Conservation (phyloP, 257 asterid genomes). For the Solanum chilense region DNA sequence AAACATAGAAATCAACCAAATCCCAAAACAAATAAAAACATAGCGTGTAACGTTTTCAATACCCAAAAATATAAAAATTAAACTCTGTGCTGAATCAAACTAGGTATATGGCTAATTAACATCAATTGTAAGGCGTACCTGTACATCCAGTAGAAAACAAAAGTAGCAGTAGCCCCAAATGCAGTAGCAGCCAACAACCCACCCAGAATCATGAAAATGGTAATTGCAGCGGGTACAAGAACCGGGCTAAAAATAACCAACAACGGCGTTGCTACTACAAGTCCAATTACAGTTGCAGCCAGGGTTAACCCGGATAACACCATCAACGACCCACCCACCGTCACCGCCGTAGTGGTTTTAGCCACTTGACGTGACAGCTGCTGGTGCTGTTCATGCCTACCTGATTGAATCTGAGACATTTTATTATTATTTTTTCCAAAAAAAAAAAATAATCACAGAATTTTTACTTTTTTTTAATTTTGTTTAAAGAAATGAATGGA, state of each 20-base stretch:
- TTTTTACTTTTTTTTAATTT: not conserved
- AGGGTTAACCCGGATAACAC: constrained; percentile 72
- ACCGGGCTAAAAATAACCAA: constrained; percentile 86
- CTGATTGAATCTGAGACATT: not conserved
- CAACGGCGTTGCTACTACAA: constrained; percentile 66
- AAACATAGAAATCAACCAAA: not conserved
- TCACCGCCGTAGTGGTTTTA: constrained; percentile 80
- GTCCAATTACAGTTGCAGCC: constrained; percentile 65
- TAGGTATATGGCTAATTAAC: too few species aligned
- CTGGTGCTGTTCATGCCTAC: constrained; percentile 21
- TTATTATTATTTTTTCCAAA: not conserved
- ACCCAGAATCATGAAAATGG: constrained; percentile 41
- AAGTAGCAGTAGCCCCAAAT: constrained; percentile 68
- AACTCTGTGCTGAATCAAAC: not conserved
- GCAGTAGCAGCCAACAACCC: constrained; percentile 64
- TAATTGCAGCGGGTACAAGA: constrained; percentile 64
- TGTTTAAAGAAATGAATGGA: not conserved
- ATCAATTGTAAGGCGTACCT: not conserved
- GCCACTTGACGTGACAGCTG: constrained; percentile 63
- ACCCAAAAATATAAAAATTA: too few species aligned
- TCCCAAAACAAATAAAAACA: too few species aligned
- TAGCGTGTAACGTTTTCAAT: too few species aligned
- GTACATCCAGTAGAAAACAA: constrained; percentile 88
- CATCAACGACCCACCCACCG: constrained; percentile 77
- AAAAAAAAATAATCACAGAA: not conserved